phyloP scores from a whole-genome alignment of 805 yeast species.

The Pichia phayaonensis region DNA sequence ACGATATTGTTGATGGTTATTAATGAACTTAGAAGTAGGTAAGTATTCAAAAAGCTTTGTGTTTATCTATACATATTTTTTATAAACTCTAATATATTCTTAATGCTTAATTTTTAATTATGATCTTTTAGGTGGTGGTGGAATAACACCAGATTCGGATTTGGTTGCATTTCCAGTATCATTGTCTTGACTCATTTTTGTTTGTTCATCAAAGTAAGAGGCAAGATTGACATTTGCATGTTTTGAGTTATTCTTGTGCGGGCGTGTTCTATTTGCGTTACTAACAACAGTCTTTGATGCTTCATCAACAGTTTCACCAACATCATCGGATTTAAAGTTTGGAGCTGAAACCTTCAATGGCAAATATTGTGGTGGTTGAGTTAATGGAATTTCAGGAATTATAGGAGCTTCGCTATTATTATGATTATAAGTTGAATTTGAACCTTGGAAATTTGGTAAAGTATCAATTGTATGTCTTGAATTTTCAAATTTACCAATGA shows the following conservation, averaged over 20 bases:
- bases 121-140: constrained; percentile 9
- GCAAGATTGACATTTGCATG: constrained; percentile 23
- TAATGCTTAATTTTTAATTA: not conserved
- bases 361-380: constrained; percentile 7
- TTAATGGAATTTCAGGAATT: not conserved
- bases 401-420: not conserved
- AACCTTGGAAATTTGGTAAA: constrained; percentile 9
- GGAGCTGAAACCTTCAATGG: constrained; percentile 6
- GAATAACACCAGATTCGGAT: not conserved
- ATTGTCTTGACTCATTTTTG: constrained; percentile 32
- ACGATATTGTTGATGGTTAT: constrained; percentile 37
- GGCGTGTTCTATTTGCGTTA: constrained; percentile 4
- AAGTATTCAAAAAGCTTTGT: not conserved
- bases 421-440: not conserved
- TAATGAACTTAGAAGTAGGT: no score
- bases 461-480: constrained; percentile 11
- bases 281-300: constrained; percentile 5
- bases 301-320: constrained; percentile 6
- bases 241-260: not conserved
- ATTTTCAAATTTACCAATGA: constrained; percentile 33
- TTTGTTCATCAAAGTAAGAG: constrained; percentile 35
- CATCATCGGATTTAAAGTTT: not conserved
- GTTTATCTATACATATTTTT: not conserved
- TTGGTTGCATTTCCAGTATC: constrained; percentile 22
- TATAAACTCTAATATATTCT: not conserved